Evolutionary conservation across 2,329 filamentous ascomycete species (phyloP).

Genomic region (Aspergillus ustus): DNA sequence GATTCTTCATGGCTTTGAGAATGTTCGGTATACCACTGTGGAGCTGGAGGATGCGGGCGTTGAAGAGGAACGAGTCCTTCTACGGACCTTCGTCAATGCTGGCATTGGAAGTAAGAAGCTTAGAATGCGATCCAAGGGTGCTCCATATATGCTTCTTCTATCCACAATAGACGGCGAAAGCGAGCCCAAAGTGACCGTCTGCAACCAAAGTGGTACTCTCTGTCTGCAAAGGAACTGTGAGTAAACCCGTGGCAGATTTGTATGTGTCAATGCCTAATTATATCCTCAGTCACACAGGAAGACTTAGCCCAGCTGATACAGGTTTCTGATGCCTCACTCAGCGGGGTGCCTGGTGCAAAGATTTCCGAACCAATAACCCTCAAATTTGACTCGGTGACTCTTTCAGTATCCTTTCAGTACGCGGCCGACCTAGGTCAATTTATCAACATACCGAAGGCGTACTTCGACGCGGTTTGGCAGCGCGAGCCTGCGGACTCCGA

Average conservation of each 20-base stretch:
- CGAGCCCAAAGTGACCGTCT: constrained; percentile 37
- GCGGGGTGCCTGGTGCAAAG: constrained; percentile 22
- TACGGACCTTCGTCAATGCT: constrained; percentile 39
- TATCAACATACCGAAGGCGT: constrained; percentile 36
- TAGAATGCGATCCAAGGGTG: constrained; percentile 36
- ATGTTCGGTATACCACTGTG: constrained; percentile 35
- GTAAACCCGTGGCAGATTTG: neutral
- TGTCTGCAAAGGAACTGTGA: constrained; percentile 36
- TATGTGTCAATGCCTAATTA: neutral
- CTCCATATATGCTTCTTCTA: constrained; percentile 39
- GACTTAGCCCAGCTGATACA: constrained; percentile 29
- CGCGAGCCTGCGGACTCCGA: constrained; percentile 36
- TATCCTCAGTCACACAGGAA: constrained; percentile 24
- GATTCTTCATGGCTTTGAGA: constrained; percentile 26
- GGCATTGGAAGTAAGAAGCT: constrained; percentile 36
- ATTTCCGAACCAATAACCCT: constrained; percentile 33
- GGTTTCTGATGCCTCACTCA: constrained; percentile 24
- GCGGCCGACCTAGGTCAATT: constrained; percentile 32
- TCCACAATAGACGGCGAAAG: constrained; percentile 37
- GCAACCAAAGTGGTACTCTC: constrained; percentile 39
- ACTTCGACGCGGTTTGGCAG: constrained; percentile 37
- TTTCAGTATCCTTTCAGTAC: constrained; percentile 37
- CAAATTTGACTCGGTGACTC: constrained; percentile 30
- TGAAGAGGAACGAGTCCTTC: constrained; percentile 36
- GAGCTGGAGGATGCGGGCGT: constrained; percentile 37